A percentile compares a stretch with the other conserved stretches of the same genome.
These are phyloP conservation scores for Polytolypa hystricis DNA, from an alignment of 2,329 filamentous ascomycete species.

Conservation along the genomic window DNA sequence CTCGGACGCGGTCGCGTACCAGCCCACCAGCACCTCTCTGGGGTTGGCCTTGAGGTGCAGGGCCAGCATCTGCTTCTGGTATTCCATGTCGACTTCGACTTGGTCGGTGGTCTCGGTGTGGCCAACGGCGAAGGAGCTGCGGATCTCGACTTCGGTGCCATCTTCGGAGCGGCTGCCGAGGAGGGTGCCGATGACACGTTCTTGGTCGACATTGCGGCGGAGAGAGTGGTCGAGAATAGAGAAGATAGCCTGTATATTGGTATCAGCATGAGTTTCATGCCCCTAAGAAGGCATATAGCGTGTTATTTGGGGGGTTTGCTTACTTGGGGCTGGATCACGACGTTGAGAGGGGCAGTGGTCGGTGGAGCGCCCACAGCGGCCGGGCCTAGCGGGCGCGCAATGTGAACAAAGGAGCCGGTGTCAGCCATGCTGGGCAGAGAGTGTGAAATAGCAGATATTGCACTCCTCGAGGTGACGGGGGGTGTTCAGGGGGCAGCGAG, in stretches of 20 bases:
- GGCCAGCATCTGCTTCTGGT: conserved; percentile 98
- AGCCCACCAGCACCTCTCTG: conserved; percentile 86
- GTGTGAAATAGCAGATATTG: no score
- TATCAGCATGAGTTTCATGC: conserved; percentile 12
- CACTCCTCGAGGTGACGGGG: neutral
- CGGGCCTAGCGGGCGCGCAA: conserved; percentile 82
- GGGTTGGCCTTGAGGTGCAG: conserved; percentile 90
- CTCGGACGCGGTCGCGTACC: conserved; percentile 96
- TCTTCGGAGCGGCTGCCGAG: conserved; percentile 90
- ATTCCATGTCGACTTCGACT: conserved; percentile 99
- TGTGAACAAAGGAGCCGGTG: conserved; percentile 81
- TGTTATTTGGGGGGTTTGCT: conserved; percentile 19
- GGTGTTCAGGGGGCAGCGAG: conserved; percentile 1
- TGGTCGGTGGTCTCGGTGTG: conserved; percentile 98
- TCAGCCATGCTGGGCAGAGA: conserved; percentile 59
- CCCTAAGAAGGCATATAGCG: neutral
- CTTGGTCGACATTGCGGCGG: conserved; percentile 81
- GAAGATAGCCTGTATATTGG: conserved; percentile 45
- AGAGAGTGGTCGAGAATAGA: conserved; percentile 77
- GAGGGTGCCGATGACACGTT: conserved; percentile 92
- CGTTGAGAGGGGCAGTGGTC: conserved; percentile 81
- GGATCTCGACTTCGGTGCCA: conserved; percentile 90
- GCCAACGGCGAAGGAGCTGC: conserved; percentile 92
- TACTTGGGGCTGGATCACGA: conserved; percentile 94
- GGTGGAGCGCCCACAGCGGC: conserved; percentile 66